Evolutionary conservation across 2,329 filamentous ascomycete species (phyloP).

Genomic region (Rutstroemia sp.): DNA sequence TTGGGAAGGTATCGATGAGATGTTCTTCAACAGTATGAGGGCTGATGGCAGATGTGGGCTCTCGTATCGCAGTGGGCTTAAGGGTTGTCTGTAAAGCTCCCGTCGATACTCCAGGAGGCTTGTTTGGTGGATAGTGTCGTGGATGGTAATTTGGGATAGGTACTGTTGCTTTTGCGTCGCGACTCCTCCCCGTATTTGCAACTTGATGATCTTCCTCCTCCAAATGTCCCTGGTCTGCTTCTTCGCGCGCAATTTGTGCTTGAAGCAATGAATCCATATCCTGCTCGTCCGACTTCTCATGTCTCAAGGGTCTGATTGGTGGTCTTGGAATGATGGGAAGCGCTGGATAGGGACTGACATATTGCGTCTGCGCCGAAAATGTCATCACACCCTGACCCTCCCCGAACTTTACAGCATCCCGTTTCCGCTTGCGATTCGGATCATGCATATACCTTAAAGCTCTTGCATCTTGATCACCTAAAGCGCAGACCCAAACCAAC

Average conservation of each 20-base stretch:
- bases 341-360: conserved; percentile 12
- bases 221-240: neutral
- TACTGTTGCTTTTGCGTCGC: neutral
- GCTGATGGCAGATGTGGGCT: neutral
- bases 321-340: conserved; percentile 6
- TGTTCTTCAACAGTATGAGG: neutral
- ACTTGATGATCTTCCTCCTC: conserved; percentile 4
- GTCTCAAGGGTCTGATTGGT: neutral
- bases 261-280: conserved; percentile 18
- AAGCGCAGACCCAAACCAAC: neutral
- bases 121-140: conserved; percentile 1
- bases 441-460: conserved; percentile 15
- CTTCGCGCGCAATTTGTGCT: conserved; percentile 17
- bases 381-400: neutral
- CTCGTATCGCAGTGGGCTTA: neutral
- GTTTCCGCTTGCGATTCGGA: conserved; percentile 6
- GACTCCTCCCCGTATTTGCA: neutral
- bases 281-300: conserved; percentile 3
- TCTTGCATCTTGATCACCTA: conserved; percentile 20
- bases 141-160: conserved; percentile 1
- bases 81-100: neutral
- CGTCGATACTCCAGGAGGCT: neutral
- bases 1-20: conserved; percentile 17
- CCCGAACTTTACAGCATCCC: neutral
- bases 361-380: conserved; percentile 3